phyloP scores from a whole-genome alignment of 768 basidiomycete species.

The Mycena latifolia region DNA sequence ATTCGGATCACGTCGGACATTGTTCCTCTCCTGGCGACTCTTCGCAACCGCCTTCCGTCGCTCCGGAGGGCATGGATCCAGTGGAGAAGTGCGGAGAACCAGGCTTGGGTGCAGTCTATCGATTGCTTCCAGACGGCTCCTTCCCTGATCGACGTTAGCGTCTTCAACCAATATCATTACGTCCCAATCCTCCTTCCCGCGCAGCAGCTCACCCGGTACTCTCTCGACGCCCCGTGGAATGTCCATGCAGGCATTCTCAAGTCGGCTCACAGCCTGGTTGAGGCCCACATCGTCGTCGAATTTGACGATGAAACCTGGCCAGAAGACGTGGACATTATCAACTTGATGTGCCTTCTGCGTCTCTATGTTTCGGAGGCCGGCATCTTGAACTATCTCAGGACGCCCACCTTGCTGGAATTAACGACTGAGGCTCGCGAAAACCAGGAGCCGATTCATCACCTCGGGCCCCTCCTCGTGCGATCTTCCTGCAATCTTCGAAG shows the following conservation, averaged over 20 bases:
- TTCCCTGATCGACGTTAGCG: constrained; percentile 5
- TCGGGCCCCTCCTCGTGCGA: neutral
- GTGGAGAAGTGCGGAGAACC: neutral
- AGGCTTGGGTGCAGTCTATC: neutral
- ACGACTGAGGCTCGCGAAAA: neutral
- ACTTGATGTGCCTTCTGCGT: neutral
- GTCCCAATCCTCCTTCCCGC: neutral
- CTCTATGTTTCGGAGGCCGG: neutral
- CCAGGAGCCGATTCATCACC: neutral
- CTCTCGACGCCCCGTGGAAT: neutral
- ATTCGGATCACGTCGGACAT: neutral
- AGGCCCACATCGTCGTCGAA: neutral
- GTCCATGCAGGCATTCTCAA: neutral
- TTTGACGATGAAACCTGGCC: neutral
- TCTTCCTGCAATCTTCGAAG: neutral
- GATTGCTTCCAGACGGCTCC: neutral
- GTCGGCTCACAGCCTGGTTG: neutral
- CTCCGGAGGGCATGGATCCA: neutral
- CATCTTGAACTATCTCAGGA: neutral
- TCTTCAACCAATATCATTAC: too few relatives aligned
- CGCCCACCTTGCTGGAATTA: neutral
- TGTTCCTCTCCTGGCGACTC: neutral
- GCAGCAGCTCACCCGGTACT: constrained; percentile 5
- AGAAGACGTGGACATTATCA: neutral
- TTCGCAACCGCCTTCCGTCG: neutral